Evolutionary conservation across 306 rosid species (phyloP).

Genomic region (Neltuma alba): DNA sequence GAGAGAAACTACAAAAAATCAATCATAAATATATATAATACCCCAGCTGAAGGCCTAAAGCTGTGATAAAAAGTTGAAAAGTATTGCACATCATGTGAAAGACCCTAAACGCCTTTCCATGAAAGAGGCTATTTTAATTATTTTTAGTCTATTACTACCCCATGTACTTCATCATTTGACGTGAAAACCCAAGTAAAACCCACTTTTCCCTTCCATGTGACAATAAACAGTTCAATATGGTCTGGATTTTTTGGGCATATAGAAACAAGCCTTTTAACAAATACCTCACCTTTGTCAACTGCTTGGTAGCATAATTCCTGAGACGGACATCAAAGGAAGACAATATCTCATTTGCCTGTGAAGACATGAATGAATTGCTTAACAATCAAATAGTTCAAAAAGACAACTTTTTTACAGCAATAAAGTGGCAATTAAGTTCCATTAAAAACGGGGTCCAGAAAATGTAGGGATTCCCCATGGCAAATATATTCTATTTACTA

Average conservation of each 20-base stretch:
- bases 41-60: conserved; percentile 7
- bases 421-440: background rate
- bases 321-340: conserved; percentile 92
- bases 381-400: conserved; percentile 24
- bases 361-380: conserved; percentile 42
- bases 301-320: conserved; percentile 80
- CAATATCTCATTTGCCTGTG: conserved; percentile 90
- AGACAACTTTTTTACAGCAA: conserved; percentile 13
- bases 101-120: conserved; percentile 11
- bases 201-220: background rate
- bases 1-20: conserved; percentile 42
- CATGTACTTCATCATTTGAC: conserved; percentile 1
- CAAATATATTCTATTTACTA: conserved; percentile 1
- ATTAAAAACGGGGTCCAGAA: background rate
- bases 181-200: conserved; percentile 6
- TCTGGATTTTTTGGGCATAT: conserved; percentile 22
- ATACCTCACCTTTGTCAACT: conserved; percentile 78
- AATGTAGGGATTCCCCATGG: background rate
- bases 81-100: background rate
- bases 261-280: conserved; percentile 17
- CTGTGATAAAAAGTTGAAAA: background rate
- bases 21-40: conserved; percentile 12
- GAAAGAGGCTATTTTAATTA: conserved; percentile 4
- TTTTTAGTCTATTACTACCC: background rate
- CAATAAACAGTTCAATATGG: conserved; percentile 23